phyloP scores from a whole-genome alignment of 371 early-diverging fungal species.

The Dinochytrium kinnereticum region DNA sequence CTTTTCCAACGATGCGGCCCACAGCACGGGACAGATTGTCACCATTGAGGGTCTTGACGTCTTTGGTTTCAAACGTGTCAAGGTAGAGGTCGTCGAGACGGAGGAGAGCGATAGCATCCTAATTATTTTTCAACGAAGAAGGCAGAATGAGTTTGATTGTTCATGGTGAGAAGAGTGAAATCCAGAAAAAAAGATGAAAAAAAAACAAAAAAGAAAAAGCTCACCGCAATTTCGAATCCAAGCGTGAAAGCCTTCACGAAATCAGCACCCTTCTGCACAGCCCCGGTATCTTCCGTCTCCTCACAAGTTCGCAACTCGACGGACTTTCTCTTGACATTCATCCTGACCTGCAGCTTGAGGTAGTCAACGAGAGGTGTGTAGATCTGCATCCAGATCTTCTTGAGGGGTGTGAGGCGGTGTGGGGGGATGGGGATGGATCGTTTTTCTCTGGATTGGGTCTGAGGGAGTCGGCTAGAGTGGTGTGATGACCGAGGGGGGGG shows the following conservation, averaged over 20 bases:
- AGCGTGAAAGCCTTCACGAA: slow-evolving; percentile 92
- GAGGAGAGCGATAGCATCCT: slow-evolving; percentile 92
- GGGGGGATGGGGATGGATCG: slow-evolving; percentile 90
- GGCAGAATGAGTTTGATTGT: too few relatives aligned
- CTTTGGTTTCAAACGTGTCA: slow-evolving; percentile 98
- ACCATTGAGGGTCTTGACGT: slow-evolving; percentile 95
- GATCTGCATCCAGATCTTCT: slow-evolving; percentile 96
- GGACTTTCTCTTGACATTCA: slow-evolving; percentile 87
- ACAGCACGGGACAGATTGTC: slow-evolving; percentile 98
- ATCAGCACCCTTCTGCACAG: slow-evolving; percentile 93
- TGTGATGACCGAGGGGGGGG: background rate
- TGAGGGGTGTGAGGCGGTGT: slow-evolving; percentile 90
- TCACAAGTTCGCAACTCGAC: slow-evolving; percentile 90
- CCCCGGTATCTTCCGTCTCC: slow-evolving; percentile 84
- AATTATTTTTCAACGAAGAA: too few relatives aligned
- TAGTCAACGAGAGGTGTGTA: slow-evolving; percentile 99
- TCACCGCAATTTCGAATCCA: slow-evolving; percentile 88
- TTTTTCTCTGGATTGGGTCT: slow-evolving; percentile 21
- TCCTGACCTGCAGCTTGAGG: slow-evolving; percentile 95
- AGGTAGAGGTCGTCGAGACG: slow-evolving; percentile 95
- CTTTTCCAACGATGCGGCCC: slow-evolving; percentile 99
- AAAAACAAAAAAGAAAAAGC: slow-evolving; percentile 22
- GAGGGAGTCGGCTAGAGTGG: background rate
- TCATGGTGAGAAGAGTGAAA: background rate
- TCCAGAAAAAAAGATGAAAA: background rate